Evolutionary conservation across 208 protist genomes (phyloP), one percentile per base, ranked within the genome.

Genomic region (Herpetomonas samuelpessoai): DNA sequence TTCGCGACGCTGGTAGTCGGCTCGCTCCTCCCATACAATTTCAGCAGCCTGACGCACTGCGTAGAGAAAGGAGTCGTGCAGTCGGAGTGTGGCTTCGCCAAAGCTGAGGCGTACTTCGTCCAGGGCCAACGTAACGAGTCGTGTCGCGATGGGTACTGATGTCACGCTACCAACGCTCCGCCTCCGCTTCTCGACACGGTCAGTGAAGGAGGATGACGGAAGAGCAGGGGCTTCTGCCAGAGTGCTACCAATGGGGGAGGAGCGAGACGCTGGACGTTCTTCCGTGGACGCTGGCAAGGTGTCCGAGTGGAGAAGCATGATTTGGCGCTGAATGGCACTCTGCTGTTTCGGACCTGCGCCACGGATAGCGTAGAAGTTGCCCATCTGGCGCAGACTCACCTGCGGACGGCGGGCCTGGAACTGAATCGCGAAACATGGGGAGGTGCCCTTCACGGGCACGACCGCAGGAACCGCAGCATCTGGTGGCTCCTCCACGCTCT

Each of bases 41-140:
- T 39, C 48, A 14, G 29, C 39, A 3, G 76, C 65, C 19, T 75
- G 49, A 14, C 70, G 68, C 48, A 78, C n/a, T 14, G 75, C 65
- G 61, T 77, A 86, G 4, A 90, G 54, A 30, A 92, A 78, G 25
- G 69, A 49, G 41, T 92, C 86, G 30, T 74, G 39, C n/a, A 88
- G 60, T 24, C 76, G 62, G 30, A 92, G 41, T 3, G 50, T 64
- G 12, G 86, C 51, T 24, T 60, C 74, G 29, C 60, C 65, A 4
- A 87, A 44, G 25, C 67, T 49, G n/a, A 86, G 27, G 30, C 52
- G 59, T 35, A 86, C 27, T 21, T 72, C 39, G 24, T 81, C 65
- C 2, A 92, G 38, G 1, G 78, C 58, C 35, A 83, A 27, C 27
- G 74, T 68, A 9, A 68, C 53, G 18, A 59, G 14, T 12, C 30